These are phyloP conservation scores for Phytopythium ostracodes DNA, from an alignment of 352 stramenopile genomes.

Conservation along the genomic window DNA sequence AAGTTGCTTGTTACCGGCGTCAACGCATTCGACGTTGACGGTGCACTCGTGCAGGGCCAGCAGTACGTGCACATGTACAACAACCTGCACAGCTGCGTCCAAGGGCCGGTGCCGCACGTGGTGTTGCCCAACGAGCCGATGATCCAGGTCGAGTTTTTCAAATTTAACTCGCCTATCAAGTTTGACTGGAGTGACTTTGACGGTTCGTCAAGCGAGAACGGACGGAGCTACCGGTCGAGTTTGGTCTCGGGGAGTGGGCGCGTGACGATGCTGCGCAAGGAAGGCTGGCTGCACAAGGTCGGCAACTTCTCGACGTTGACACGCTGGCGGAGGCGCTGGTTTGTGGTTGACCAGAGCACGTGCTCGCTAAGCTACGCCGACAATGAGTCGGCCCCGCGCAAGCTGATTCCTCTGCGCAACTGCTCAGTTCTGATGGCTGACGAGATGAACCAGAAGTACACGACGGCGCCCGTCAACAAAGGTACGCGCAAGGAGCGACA, in stretches of 20 bases:
- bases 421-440: conserved; percentile 71
- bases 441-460: conserved; percentile 87
- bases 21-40: conserved; percentile 82
- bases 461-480: conserved; percentile 81
- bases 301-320: conserved; percentile 68
- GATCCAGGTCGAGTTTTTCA: conserved; percentile 66
- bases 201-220: conserved; percentile 2
- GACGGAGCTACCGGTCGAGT: conserved; percentile 8
- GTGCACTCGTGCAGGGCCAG: conserved; percentile 50
- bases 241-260: conserved; percentile 36
- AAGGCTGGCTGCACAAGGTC: conserved; percentile 83
- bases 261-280: conserved; percentile 62
- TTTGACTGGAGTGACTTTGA: conserved; percentile 61
- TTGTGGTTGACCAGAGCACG: conserved; percentile 73
- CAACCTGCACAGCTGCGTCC: conserved; percentile 66
- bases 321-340: conserved; percentile 75
- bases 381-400: conserved; percentile 55
- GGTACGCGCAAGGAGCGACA: conserved; percentile 74
- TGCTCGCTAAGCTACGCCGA: conserved; percentile 80
- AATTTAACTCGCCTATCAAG: conserved; percentile 60
- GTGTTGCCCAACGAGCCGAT: conserved; percentile 63
- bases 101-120: conserved; percentile 73
- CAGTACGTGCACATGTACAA: conserved; percentile 82
- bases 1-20: conserved; percentile 77
- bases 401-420: conserved; percentile 67